phyloP scores from a whole-genome alignment of 225 moss, liverwort and hornwort species.

The Thuidium tamariscinum region DNA sequence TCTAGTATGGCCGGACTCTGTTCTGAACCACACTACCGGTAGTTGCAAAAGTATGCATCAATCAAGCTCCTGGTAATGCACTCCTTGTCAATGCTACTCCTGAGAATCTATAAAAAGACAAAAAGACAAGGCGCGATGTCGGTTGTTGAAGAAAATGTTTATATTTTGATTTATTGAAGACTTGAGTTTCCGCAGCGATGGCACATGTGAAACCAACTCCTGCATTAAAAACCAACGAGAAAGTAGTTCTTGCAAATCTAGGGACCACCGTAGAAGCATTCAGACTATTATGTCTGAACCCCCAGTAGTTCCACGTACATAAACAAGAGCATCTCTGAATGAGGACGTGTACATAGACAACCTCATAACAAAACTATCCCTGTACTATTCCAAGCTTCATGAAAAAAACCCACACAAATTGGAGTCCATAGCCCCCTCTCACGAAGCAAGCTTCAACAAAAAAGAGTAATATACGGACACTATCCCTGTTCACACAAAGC shows the following conservation, averaged over 20 bases:
- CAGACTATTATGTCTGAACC: slow-evolving; percentile 5
- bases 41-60: background rate
- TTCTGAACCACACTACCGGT: background rate
- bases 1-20: background rate
- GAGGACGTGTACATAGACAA: slow-evolving; percentile 3
- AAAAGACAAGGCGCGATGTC: background rate
- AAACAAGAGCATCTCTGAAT: background rate
- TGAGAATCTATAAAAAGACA: background rate
- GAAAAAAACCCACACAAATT: background rate
- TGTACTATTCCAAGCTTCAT: slow-evolving; percentile 2
- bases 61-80: background rate
- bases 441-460: slow-evolving; percentile 7
- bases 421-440: background rate
- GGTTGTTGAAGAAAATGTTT: background rate
- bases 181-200: background rate
- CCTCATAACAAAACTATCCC: slow-evolving; percentile 8
- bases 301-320: background rate
- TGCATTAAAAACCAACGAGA: background rate
- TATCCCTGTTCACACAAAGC: slow-evolving; percentile 14
- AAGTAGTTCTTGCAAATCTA: slow-evolving; percentile 4
- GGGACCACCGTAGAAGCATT: background rate
- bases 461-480: background rate
- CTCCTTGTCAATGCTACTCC: background rate
- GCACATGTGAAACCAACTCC: background rate
- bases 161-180: background rate